Percentiles rank a stretch among this genome's conserved stretches.
These are phyloP conservation scores for Penicillium samsonianum DNA, from an alignment of 495 filamentous ascomycete species.

Conservation along the genomic window DNA sequence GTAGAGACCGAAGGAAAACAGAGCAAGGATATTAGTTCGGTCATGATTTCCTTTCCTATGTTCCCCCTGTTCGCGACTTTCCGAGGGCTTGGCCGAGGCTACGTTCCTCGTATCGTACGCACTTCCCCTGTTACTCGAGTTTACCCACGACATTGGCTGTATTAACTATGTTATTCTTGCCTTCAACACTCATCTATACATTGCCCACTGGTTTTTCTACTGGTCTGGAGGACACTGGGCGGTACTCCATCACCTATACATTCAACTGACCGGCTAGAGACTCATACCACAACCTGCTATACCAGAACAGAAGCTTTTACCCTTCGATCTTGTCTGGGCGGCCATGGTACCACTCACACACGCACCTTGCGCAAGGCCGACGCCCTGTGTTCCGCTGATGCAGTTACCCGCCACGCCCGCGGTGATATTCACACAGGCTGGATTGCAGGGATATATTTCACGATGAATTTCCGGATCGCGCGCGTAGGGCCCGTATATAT, in stretches of 20 bases:
- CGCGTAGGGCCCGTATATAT: background rate
- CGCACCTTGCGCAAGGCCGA: slow-evolving; percentile 1
- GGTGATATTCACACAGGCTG: slow-evolving; percentile 1
- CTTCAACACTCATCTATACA: background rate
- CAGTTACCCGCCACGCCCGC: background rate
- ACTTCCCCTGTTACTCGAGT: background rate
- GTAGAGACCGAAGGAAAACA: too few species aligned
- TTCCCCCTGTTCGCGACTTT: background rate
- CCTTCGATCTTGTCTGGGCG: background rate
- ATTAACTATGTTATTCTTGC: background rate
- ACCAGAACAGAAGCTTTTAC: slow-evolving; percentile 5
- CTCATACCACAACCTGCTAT: slow-evolving; percentile 9
- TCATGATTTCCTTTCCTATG: too few species aligned
- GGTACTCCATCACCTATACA: background rate
- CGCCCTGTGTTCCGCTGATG: slow-evolving; percentile 4
- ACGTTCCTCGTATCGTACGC: background rate
- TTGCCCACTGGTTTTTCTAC: background rate
- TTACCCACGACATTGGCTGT: background rate
- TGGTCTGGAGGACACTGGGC: background rate
- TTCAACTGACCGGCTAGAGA: background rate
- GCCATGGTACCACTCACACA: background rate
- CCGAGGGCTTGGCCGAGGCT: background rate
- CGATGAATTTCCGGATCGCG: slow-evolving; percentile 4
- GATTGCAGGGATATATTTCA: slow-evolving; percentile 7
- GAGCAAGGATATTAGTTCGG: too few species aligned